Conservation (phyloP, 768 basidiomycete species). For the Mycena belliarum region DNA sequence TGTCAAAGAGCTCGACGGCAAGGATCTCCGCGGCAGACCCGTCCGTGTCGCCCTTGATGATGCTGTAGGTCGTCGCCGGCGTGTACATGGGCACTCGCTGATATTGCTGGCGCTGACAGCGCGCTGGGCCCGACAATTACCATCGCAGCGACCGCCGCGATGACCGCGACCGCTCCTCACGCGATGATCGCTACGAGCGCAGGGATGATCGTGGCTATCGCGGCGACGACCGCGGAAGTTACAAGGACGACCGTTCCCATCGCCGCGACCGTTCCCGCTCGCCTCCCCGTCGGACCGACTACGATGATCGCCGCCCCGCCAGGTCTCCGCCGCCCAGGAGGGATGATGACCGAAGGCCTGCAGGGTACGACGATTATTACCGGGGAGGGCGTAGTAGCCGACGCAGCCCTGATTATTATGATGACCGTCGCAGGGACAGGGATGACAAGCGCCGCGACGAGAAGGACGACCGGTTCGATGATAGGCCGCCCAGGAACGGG, state of each 20-base stretch:
- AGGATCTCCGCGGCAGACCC: constrained; percentile 81
- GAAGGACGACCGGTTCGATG: constrained; percentile 80
- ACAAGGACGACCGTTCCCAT: constrained; percentile 47
- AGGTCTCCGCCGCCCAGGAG: constrained; percentile 61
- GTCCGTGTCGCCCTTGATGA: constrained; percentile 74
- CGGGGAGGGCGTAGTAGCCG: constrained; percentile 83
- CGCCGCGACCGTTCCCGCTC: constrained; percentile 86
- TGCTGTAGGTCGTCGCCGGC: constrained; percentile 41
- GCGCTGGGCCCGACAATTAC: constrained; percentile 70
- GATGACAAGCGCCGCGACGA: constrained; percentile 83
- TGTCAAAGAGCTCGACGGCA: constrained; percentile 82
- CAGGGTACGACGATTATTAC: constrained; percentile 90
- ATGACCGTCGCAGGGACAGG: constrained; percentile 86
- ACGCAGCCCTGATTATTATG: constrained; percentile 83
- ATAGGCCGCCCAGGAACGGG: constrained; percentile 75
- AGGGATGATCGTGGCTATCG: constrained; percentile 44
- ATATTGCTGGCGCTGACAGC: constrained; percentile 39
- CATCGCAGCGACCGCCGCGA: constrained; percentile 74
- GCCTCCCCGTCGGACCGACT: constrained; percentile 69
- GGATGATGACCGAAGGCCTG: constrained; percentile 79
- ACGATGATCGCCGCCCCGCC: constrained; percentile 39
- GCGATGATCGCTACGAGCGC: constrained; percentile 61
- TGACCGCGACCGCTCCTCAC: constrained; percentile 49
- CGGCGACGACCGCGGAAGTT: constrained; percentile 38
- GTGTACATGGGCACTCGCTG: background rate